Evolutionary conservation across 139 green algal genomes (phyloP).

Genomic region (Edaphochlamys debaryana): DNA sequence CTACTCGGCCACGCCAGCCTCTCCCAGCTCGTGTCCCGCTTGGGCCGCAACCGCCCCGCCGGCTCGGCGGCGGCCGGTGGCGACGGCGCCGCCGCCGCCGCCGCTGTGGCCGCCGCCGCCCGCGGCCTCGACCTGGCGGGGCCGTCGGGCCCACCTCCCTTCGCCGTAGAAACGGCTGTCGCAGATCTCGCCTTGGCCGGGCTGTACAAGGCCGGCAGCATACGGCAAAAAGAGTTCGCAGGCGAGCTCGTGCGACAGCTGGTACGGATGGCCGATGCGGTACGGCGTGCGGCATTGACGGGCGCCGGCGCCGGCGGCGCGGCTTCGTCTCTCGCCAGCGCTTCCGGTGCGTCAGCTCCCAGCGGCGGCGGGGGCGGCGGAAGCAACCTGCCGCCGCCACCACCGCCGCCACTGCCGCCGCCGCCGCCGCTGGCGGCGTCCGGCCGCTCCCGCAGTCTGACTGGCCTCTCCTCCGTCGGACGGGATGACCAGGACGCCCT

Average conservation of each 20-base stretch:
- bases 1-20: conserved; percentile 38
- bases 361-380: not conserved
- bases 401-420: conserved; percentile 1
- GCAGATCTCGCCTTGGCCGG: conserved; percentile 45
- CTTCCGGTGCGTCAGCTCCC: not conserved
- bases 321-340: not conserved
- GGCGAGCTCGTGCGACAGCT: conserved; percentile 56
- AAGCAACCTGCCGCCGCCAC: conserved; percentile 1
- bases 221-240: conserved; percentile 57
- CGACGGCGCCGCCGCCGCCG: not conserved
- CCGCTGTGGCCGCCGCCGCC: not conserved
- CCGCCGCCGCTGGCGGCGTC: not conserved
- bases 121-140: not conserved
- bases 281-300: conserved; percentile 22
- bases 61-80: not conserved
- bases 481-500: conserved; percentile 14
- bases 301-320: not conserved
- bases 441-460: conserved; percentile 14
- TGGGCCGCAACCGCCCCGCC: conserved; percentile 20
- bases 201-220: conserved; percentile 42
- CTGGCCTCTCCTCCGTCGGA: not conserved
- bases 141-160: conserved; percentile 1
- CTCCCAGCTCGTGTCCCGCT: conserved; percentile 24
- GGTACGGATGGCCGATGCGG: conserved; percentile 33
- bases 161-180: conserved; percentile 45